Evolutionary conservation across 1,284 basidiomycete species (phyloP).

Genomic region (Clitocybe nebularis): DNA sequence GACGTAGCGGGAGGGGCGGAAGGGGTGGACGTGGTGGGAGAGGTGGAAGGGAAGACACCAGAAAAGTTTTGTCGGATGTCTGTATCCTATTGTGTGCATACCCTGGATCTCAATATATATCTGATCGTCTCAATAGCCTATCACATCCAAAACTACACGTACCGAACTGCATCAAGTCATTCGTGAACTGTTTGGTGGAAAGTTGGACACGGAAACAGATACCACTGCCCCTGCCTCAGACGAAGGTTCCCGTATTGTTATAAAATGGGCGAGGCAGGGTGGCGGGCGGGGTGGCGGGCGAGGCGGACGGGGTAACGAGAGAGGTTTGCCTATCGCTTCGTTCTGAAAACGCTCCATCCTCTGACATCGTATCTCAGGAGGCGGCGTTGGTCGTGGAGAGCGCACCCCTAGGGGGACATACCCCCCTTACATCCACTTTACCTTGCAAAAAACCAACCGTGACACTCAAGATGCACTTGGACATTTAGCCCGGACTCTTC

Average conservation of each 20-base stretch:
- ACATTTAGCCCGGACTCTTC: conserved; percentile 74
- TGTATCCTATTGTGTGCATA: conserved; percentile 27
- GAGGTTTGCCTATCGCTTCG: conserved; percentile 19
- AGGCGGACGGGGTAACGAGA: conserved; percentile 37
- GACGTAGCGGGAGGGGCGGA: conserved; percentile 39
- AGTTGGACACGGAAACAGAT: conserved; percentile 81
- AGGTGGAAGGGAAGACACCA: conserved; percentile 56
- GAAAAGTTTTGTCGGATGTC: conserved; percentile 80
- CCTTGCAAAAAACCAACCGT: conserved; percentile 95
- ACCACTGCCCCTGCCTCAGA: conserved; percentile 43
- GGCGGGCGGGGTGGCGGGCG: conserved; percentile 39
- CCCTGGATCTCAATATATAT: conserved; percentile 17
- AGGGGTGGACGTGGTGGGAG: conserved; percentile 45
- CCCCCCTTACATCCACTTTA: conserved; percentile 94
- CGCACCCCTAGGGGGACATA: conserved; percentile 57
- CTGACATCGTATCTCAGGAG: conserved; percentile 8
- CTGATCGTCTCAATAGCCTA: conserved; percentile 50
- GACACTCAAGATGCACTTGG: conserved; percentile 94
- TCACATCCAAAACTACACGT: conserved; percentile 77
- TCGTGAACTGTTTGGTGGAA: conserved; percentile 78
- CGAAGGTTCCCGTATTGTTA: conserved; percentile 65
- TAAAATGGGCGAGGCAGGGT: conserved; percentile 66
- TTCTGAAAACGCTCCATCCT: background rate
- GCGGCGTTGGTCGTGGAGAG: conserved; percentile 31
- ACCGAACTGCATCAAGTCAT: conserved; percentile 81